These are phyloP conservation scores for Dictyostelium brefeldianum DNA, from an alignment of 78 protist species.

Conservation along the genomic window DNA sequence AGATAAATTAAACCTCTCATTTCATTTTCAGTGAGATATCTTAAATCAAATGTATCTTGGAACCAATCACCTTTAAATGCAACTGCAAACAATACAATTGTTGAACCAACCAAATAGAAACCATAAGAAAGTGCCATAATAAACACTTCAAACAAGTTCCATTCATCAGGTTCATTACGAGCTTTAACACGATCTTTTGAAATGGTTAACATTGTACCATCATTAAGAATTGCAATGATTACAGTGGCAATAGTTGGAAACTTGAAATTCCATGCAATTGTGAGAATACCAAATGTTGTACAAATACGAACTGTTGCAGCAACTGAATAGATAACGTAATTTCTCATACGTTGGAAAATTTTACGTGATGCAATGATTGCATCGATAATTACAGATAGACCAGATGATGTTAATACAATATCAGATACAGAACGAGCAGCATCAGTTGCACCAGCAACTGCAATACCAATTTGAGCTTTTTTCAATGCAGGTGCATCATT, in stretches of 20 bases:
- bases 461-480: constrained; percentile 98
- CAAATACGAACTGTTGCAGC: constrained; percentile 84
- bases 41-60: constrained; percentile 41
- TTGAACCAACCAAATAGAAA: constrained; percentile 79
- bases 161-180: constrained; percentile 81
- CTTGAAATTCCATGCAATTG: constrained; percentile 69
- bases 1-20: constrained; percentile 86
- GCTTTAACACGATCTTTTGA: constrained; percentile 90
- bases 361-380: constrained; percentile 87
- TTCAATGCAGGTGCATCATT: constrained; percentile 99
- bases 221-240: constrained; percentile 89
- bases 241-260: constrained; percentile 92
- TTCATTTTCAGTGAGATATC: constrained; percentile 38
- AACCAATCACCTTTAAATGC: constrained; percentile 66
- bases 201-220: constrained; percentile 91
- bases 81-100: constrained; percentile 83
- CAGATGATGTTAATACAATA: constrained; percentile 92
- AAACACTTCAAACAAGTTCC: constrained; percentile 81
- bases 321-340: constrained; percentile 86
- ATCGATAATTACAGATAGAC: constrained; percentile 91
- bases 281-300: constrained; percentile 86
- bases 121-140: constrained; percentile 79
- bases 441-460: constrained; percentile 94
- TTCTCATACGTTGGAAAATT: constrained; percentile 94
- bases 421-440: constrained; percentile 95